phyloP scores from a whole-genome alignment of 2,329 filamentous ascomycete species.

The Venturia pyrina region DNA sequence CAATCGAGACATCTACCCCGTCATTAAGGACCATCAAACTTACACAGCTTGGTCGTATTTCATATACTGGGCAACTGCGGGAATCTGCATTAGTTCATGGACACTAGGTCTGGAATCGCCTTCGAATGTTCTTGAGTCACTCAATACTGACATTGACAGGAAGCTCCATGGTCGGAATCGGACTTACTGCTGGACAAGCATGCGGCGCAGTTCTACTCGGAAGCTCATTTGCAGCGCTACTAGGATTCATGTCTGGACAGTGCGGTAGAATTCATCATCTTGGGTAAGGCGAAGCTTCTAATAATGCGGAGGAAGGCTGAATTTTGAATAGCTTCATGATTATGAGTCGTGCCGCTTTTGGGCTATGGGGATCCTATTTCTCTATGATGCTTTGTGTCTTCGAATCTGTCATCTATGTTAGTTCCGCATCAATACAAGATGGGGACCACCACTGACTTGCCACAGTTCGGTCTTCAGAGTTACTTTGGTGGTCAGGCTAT shows the following conservation, averaged over 20 bases:
- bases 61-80: conserved; percentile 3
- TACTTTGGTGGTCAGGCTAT: conserved; percentile 17
- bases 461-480: conserved; percentile 16
- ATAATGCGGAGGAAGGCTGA: not conserved
- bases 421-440: not conserved
- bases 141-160: conserved; percentile 14
- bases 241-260: conserved; percentile 14
- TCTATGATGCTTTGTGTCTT: conserved; percentile 13
- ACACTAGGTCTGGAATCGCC: not conserved
- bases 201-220: not conserved
- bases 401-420: conserved; percentile 16
- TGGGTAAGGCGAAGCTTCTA: not conserved
- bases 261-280: conserved; percentile 15
- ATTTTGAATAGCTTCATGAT: conserved; percentile 15
- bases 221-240: conserved; percentile 9
- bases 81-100: not conserved
- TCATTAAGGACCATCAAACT: conserved; percentile 2
- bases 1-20: conserved; percentile 2
- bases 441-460: not conserved
- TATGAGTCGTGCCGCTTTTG: conserved; percentile 16
- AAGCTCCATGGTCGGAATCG: conserved; percentile 15
- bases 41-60: not conserved
- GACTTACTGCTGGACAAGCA: conserved; percentile 14
- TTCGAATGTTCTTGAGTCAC: too few species aligned
- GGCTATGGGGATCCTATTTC: conserved; percentile 17